Evolutionary conservation across 73 alveolate species (phyloP).

Genomic region (Blepharisma japonicum): DNA sequence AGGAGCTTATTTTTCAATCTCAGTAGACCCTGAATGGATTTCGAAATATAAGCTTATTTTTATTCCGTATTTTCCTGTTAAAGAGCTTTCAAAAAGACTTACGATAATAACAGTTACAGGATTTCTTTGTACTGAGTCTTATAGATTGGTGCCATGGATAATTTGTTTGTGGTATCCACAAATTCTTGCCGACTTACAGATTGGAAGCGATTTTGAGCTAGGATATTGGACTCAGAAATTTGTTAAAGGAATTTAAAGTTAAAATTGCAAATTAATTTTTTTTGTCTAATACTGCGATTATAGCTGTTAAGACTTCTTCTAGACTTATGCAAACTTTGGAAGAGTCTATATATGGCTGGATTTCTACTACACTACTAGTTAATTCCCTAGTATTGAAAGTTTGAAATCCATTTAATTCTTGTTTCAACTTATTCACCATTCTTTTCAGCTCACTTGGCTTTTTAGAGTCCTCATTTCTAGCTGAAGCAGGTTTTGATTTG

Average conservation of each 20-base stretch:
- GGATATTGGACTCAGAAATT: slow-evolving; percentile 12
- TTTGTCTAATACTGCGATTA: too few species aligned
- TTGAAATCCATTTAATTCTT: too few species aligned
- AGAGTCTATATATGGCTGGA: too few species aligned
- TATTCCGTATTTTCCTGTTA: background rate
- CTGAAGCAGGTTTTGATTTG: too few species aligned
- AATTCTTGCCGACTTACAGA: background rate
- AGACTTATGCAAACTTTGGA: too few species aligned
- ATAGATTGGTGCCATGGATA: background rate
- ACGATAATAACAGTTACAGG: background rate
- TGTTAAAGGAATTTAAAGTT: background rate
- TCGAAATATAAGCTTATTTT: background rate
- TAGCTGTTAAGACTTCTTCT: too few species aligned
- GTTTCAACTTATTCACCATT: too few species aligned
- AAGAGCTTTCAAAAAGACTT: background rate
- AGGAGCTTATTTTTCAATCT: too few species aligned
- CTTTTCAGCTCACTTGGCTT: too few species aligned
- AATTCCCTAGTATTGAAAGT: too few species aligned
- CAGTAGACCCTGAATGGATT: background rate
- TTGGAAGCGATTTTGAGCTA: slow-evolving; percentile 7
- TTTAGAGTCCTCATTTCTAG: too few species aligned
- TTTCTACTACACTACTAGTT: too few species aligned
- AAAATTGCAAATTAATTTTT: background rate
- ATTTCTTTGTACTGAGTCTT: background rate
- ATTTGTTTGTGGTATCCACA: background rate